Evolutionary conservation across 495 filamentous ascomycete genomes (phyloP), one percentile per base, ranked within the genome.

Genomic region (Penicillium daleae): DNA sequence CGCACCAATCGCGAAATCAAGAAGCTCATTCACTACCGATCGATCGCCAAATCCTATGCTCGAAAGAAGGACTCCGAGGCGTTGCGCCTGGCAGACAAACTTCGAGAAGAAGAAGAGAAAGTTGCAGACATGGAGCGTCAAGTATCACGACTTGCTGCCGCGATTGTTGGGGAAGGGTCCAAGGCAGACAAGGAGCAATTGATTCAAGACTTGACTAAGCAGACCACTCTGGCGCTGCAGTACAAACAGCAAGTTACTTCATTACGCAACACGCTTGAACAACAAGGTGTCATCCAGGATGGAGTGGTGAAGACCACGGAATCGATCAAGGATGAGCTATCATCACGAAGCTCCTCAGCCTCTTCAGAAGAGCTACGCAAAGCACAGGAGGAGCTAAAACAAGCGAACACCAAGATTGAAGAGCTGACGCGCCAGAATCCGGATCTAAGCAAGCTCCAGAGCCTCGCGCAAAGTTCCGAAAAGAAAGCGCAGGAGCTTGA

Each of bases 21-120:
- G 70, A 90, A 85, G 61, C 83, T 95, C 59, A 83, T 92, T 48
- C 89, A 89, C 66, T 91, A 92, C 75, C 91, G 90, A 72, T 87
- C 90, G 24, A 81, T 91, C 54, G 92, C 93, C 10, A 97, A 93
- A 73, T 90, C 87, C 51, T 98, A 91, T 71, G 95, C 95, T 35
- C 90, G 88, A 67, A 89, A 90, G 77, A 97, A 97, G 73, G 95
- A 99, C 73, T 81, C 80, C 0, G 89, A 96, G 69, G 90, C 90
- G 24, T 80, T 85, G 19, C 85, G 90, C 26, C 76, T 97, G 35
- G 81, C 82, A 26, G 86, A 90, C 59, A 89, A 88, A 67, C 80
- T 98, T 31, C 83, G 82, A 59, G 86, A 90, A 52, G 87, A 85
- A 74, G 73, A 82, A 67, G 57, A 82, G 78, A 81, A 83, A 74